phyloP scores from a whole-genome alignment of 2,329 filamentous ascomycete genomes.

The Colletotrichum caudatum region DNA sequence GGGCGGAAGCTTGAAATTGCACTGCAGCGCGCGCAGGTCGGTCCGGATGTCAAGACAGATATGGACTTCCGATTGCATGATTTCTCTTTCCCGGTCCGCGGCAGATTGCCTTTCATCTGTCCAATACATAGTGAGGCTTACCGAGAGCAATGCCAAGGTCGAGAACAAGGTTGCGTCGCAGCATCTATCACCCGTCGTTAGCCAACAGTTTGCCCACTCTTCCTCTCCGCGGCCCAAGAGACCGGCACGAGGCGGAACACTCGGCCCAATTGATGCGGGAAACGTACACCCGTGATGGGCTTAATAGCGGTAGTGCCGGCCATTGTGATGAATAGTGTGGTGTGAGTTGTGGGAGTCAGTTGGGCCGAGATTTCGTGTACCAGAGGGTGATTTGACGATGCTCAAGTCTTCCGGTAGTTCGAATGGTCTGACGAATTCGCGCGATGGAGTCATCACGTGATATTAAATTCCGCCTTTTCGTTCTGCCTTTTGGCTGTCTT shows the following conservation, averaged over 20 bases:
- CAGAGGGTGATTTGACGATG: conserved; percentile 24
- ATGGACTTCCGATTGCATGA: neutral
- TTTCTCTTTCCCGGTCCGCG: neutral
- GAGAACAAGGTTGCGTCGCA: conserved; percentile 69
- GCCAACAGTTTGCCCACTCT: conserved; percentile 39
- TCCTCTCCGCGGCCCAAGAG: conserved; percentile 28
- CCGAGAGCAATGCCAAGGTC: conserved; percentile 68
- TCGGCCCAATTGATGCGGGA: conserved; percentile 48
- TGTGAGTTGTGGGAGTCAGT: conserved; percentile 30
- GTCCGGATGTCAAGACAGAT: neutral
- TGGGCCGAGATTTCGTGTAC: conserved; percentile 29
- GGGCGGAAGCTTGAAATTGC: neutral
- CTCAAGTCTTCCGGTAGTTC: conserved; percentile 22
- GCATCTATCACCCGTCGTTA: conserved; percentile 63
- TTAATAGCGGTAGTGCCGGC: conserved; percentile 56
- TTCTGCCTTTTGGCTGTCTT: conserved; percentile 3
- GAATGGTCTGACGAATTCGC: conserved; percentile 41
- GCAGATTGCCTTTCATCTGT: neutral
- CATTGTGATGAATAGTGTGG: conserved; percentile 55
- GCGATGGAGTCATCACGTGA: conserved; percentile 37
- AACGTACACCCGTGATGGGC: conserved; percentile 71
- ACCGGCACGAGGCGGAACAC: conserved; percentile 14
- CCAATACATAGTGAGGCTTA: conserved; percentile 52
- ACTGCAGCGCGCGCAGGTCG: neutral
- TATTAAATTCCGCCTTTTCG: conserved; percentile 7